phyloP scores from a whole-genome alignment of 2,329 filamentous ascomycete genomes.

The Sporothrix pallida region DNA sequence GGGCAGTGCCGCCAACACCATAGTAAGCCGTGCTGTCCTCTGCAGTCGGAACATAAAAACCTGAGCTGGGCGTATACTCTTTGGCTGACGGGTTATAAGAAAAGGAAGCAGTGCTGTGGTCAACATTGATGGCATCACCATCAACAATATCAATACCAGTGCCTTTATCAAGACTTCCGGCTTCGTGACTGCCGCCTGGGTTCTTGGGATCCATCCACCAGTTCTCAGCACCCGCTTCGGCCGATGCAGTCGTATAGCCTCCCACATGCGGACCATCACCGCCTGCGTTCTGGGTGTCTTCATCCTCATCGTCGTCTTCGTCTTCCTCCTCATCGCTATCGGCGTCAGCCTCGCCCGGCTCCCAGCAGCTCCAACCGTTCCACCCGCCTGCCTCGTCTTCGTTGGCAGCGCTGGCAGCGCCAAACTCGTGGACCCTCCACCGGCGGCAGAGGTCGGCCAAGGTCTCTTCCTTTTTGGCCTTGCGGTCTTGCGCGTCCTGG shows the following conservation, averaged over 20 bases:
- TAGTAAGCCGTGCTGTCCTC: no score
- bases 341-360: not conserved
- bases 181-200: no score
- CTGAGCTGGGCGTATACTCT: not conserved
- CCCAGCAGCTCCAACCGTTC: constrained; percentile 36
- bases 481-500: not conserved
- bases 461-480: not conserved
- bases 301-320: not conserved
- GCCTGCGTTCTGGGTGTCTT: not conserved
- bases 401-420: not conserved
- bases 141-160: no score
- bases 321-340: not conserved
- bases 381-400: constrained; percentile 8
- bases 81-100: not conserved
- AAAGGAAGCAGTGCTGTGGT: not conserved
- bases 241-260: not conserved
- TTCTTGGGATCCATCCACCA: not conserved
- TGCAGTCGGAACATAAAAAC: no score
- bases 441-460: constrained; percentile 25
- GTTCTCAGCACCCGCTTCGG: not conserved
- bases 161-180: no score
- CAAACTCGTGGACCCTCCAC: constrained; percentile 33
- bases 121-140: not conserved
- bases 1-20: no score
- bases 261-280: not conserved